These are phyloP conservation scores for Purpureocillium takamizusanense DNA, from an alignment of 2,329 filamentous ascomycete species.

Conservation along the genomic window DNA sequence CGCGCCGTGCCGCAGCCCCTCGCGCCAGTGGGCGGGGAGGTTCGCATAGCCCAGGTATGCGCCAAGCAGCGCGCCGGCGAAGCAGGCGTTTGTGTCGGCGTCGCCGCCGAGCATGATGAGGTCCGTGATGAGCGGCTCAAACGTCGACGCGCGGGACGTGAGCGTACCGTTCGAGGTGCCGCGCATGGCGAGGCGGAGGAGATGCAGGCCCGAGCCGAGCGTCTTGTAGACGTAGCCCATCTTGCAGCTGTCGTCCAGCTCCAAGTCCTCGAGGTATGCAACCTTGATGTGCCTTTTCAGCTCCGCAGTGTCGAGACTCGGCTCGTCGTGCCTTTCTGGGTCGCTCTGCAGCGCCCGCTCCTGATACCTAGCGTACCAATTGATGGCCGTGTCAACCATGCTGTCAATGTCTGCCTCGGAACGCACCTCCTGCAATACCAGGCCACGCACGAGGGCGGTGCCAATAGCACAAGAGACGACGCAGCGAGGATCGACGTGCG, in stretches of 20 bases:
- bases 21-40: constrained; percentile 38
- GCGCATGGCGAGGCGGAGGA: constrained; percentile 33
- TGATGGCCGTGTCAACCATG: constrained; percentile 27
- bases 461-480: constrained; percentile 38
- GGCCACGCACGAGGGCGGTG: constrained; percentile 34
- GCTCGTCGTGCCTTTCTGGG: constrained; percentile 17
- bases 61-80: constrained; percentile 40
- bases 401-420: constrained; percentile 29
- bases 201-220: constrained; percentile 36
- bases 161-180: constrained; percentile 10
- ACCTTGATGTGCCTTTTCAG: constrained; percentile 30
- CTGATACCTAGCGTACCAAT: constrained; percentile 24
- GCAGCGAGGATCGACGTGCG: constrained; percentile 43
- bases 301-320: constrained; percentile 28
- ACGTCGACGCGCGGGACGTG: constrained; percentile 17
- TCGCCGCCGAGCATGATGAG: constrained; percentile 44
- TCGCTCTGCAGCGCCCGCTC: constrained; percentile 10
- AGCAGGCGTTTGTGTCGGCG: constrained; percentile 45
- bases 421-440: constrained; percentile 34
- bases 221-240: constrained; percentile 48
- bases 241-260: constrained; percentile 32
- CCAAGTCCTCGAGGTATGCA: constrained; percentile 25
- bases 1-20: constrained; percentile 32
- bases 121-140: constrained; percentile 37
- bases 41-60: constrained; percentile 35